Percentiles rank a stretch among this genome's conserved stretches.
Conservation (phyloP, 2,329 filamentous ascomycete species). For the Byssochlamys sp. region DNA sequence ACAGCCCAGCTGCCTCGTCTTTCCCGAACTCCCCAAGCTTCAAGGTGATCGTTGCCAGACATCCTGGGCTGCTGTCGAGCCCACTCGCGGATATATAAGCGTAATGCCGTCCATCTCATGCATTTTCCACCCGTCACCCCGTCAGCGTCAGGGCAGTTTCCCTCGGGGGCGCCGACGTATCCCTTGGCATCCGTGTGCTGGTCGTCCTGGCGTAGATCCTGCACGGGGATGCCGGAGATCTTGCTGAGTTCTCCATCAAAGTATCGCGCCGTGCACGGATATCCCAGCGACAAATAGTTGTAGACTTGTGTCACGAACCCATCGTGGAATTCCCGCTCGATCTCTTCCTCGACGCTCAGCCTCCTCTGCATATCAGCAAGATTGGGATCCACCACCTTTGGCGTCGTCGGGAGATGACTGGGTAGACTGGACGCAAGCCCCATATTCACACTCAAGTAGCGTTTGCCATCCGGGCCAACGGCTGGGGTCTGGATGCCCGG, state of each 20-base stretch:
- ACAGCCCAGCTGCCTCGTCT: conserved; percentile 59
- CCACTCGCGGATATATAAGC: conserved; percentile 80
- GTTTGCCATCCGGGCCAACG: conserved; percentile 8
- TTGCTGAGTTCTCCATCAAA: conserved; percentile 80
- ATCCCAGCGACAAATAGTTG: conserved; percentile 89
- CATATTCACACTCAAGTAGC: conserved; percentile 4
- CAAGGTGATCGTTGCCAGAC: conserved; percentile 45
- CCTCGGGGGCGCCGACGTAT: conserved; percentile 51
- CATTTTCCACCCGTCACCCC: conserved; percentile 44
- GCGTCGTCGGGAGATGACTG: conserved; percentile 5
- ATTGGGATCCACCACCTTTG: neutral
- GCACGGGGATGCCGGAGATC: conserved; percentile 61
- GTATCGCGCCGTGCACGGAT: conserved; percentile 70
- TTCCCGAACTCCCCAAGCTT: conserved; percentile 56
- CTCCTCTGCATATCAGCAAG: conserved; percentile 16
- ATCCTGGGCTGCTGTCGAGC: conserved; percentile 74
- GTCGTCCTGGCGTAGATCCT: conserved; percentile 65
- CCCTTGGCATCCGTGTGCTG: conserved; percentile 56
- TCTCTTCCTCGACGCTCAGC: conserved; percentile 33
- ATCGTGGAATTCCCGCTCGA: conserved; percentile 64
- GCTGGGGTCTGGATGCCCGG: conserved; percentile 20
- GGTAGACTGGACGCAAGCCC: conserved; percentile 15
- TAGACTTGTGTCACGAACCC: conserved; percentile 88
- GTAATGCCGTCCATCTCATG: conserved; percentile 73
- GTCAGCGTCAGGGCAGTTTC: conserved; percentile 34